Evolutionary conservation across 1,284 basidiomycete species (phyloP).

Genomic region (Austroboletus sp.): DNA sequence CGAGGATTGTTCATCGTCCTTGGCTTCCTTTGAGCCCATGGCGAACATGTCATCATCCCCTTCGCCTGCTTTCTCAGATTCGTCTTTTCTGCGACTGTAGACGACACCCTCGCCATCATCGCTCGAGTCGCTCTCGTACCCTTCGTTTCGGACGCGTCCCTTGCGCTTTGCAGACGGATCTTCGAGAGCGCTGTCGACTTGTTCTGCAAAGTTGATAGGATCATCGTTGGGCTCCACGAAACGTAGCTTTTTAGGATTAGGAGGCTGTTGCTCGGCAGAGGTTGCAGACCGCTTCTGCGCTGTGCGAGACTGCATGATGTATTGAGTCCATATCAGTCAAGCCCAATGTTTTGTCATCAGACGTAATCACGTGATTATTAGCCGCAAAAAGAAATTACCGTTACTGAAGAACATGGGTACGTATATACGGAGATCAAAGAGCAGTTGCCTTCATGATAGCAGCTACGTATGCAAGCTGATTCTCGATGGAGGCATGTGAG

Average conservation of each 20-base stretch:
- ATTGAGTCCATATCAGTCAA: slow-evolving; percentile 4
- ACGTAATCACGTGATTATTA: slow-evolving; percentile 2
- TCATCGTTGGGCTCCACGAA: slow-evolving; percentile 74
- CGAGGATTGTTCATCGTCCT: slow-evolving; percentile 31
- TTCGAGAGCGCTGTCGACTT: slow-evolving; percentile 69
- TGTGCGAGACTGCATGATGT: slow-evolving; percentile 44
- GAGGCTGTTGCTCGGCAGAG: slow-evolving; percentile 33
- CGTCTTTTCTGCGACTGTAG: slow-evolving; percentile 57
- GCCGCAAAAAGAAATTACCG: not conserved
- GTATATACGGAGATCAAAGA: slow-evolving; percentile 10
- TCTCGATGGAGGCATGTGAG: slow-evolving; percentile 31
- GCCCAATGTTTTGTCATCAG: slow-evolving; percentile 16
- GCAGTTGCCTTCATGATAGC: slow-evolving; percentile 27
- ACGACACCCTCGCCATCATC: slow-evolving; percentile 90
- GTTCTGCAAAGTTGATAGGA: slow-evolving; percentile 63
- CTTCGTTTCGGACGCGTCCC: slow-evolving; percentile 73
- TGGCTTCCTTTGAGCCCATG: slow-evolving; percentile 51
- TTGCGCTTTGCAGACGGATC: slow-evolving; percentile 51
- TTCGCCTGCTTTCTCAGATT: slow-evolving; percentile 39
- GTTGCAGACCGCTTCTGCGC: slow-evolving; percentile 54
- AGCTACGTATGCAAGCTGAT: slow-evolving; percentile 32
- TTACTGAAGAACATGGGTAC: too few species aligned
- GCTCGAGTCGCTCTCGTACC: slow-evolving; percentile 90
- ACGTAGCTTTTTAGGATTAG: slow-evolving; percentile 64
- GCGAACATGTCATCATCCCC: slow-evolving; percentile 91